Base-by-base conservation (phyloP, 176 grass and related monocot genomes). In the Otatea glauca region DNA sequence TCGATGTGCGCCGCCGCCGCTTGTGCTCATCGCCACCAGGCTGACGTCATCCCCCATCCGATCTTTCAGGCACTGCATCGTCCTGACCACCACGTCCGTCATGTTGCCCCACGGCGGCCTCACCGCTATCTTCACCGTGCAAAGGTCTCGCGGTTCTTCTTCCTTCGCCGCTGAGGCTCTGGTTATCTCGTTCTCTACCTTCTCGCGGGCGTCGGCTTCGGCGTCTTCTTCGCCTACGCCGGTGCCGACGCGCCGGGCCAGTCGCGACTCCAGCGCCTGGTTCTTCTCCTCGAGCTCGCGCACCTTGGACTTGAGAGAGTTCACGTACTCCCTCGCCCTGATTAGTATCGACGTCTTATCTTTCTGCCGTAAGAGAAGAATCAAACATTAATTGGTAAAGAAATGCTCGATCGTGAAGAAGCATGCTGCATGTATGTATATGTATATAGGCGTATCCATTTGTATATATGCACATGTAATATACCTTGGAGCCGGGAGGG, bases 261-360 rank as follows among this genome's bases (percentile, higher is more conserved):
- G 71, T 72, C 80, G 81, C 25, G 77, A 65, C 77, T 96, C 75
- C 5, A 99, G 88, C 39, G 14, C 70, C 60, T 50, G 81, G 86
- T 96, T 99, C 90, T 90, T 94, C 88, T 94, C 84, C 65, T 99
- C 89, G 3, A 99, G 88, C 23, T 92, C 91, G 4, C 32, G 72
- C 16, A 92, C 63, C 88, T 83, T 91, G 78, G 83, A 61, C 76
- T 81, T 87, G 23, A 99, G 85, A 15, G 76, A 81, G 13, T 80
- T 89, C n/a, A 99, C 32, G 83, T 96, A 96, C 18, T 89, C 92
- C 78, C 67, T 94, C 37, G 97, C 89, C 17, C 72, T 88, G 48
- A 84, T 81, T 81, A 99, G 92, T 82, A 96, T 88, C 37, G 97
- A 95, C 29, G 90, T 89, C 81, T 99, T 99, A 66, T 99, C 97